Evolutionary conservation across 768 basidiomycete genomes (phyloP), one percentile per base, ranked within the genome.

Genomic region (Termitomyces sp.): DNA sequence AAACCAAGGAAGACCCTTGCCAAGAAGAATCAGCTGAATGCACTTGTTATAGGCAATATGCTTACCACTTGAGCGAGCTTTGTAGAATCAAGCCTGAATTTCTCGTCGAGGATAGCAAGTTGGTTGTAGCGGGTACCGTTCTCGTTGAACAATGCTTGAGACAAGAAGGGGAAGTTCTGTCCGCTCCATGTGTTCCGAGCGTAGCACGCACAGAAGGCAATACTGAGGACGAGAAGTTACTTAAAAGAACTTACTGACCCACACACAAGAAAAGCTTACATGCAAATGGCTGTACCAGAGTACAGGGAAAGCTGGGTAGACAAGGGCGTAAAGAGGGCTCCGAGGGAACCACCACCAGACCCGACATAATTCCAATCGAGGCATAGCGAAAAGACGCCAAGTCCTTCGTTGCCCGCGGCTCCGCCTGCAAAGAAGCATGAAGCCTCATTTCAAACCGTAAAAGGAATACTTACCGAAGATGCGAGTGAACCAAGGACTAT

Each of bases 321-420:
- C 12, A 86, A 66, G 0, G 85, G 84, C 28, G 83, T 83, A 61
- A 73, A 81, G 3, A 77, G 65, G 42, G 75, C 75, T 13, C 78
- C 76, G 53, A 80, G 71, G 3, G 77, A 74, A 14, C 75, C 73
- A 16, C 77, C 79, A 30, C 74, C 73, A 51, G 76, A 72, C 38
- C 75, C 79, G 58, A 83, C 76, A 58, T 81, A 77, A 63, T 83
- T 81, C 84, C 85, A 87, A 63, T 87, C 85, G 14, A 87, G 70
- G 60, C 75, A 84, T 42, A 86, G 65, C 1, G 84, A 77, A 45
- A 87, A 78, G 53, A 81, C 68, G 12, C 84, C 85, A 43, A 86
- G 75, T 7, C 85, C 84, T 67, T 86, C 84, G 55, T 87, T 85
- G 55, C 77, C 84, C 33, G 81, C 78, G 40, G 77, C 81, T 42